phyloP scores from a whole-genome alignment of 2,329 filamentous ascomycete species.

The Hypoxylon sp. region DNA sequence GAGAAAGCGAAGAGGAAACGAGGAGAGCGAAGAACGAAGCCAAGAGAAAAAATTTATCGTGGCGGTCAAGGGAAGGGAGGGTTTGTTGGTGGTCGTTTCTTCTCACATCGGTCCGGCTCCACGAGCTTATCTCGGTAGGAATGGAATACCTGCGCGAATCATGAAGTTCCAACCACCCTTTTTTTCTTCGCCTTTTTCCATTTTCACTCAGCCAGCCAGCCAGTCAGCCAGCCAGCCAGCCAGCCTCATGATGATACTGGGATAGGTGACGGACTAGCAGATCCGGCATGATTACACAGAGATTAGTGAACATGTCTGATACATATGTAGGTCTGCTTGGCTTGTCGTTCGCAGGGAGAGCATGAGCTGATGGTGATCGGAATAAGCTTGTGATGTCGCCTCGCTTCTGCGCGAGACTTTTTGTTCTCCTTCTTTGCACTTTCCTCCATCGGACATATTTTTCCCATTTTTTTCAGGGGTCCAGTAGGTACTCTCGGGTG shows the following conservation, averaged over 20 bases:
- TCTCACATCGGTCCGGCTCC: constrained; percentile 17
- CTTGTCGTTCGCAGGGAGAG: not conserved
- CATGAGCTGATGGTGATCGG: not conserved
- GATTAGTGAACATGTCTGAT: too few species aligned
- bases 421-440: not conserved
- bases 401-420: constrained; percentile 1
- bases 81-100: constrained; percentile 10
- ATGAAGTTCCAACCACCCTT: not conserved
- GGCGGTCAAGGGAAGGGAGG: not conserved
- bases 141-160: constrained; percentile 32
- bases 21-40: too few species aligned
- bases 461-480: not conserved
- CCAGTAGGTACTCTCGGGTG: constrained; percentile 17
- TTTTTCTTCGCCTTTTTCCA: not conserved
- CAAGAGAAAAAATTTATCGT: too few species aligned
- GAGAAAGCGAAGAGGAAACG: not conserved
- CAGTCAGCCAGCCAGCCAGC: too few species aligned
- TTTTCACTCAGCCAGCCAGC: too few species aligned
- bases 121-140: constrained; percentile 36
- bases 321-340: not conserved
- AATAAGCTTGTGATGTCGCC: not conserved
- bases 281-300: too few species aligned
- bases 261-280: too few species aligned
- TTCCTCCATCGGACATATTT: not conserved
- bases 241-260: too few species aligned